Conservation (phyloP, 2,329 filamentous ascomycete genomes). For the Exophiala bonariae region DNA sequence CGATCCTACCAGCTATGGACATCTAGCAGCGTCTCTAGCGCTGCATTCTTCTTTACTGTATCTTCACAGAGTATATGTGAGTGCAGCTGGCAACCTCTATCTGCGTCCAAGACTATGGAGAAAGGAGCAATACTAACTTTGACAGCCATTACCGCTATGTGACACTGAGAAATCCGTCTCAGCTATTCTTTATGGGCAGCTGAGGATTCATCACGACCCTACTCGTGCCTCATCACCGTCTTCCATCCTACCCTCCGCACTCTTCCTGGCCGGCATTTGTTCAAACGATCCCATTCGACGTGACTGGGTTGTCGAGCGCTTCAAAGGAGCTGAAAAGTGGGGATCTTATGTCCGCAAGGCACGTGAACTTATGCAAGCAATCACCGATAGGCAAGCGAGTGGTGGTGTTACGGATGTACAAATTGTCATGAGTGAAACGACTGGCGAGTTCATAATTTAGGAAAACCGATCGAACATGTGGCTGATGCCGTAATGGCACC, state of each 20-base stretch:
- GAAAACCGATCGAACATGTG: background rate
- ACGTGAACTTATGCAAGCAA: background rate
- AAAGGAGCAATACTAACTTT: background rate
- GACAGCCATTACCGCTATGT: background rate
- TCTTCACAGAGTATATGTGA: background rate
- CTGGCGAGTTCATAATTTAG: background rate
- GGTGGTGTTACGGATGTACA: background rate
- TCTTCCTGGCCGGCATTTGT: background rate
- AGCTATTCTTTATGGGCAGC: background rate
- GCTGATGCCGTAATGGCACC: background rate
- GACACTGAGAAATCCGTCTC: background rate
- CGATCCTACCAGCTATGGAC: background rate
- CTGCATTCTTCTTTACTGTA: background rate
- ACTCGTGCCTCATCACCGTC: background rate
- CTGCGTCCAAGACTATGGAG: no score
- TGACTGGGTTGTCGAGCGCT: background rate
- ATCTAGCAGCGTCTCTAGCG: background rate
- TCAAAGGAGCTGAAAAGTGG: background rate
- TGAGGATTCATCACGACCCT: background rate
- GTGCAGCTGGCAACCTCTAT: background rate
- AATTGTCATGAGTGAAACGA: background rate
- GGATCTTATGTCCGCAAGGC: background rate
- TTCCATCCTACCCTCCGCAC: background rate
- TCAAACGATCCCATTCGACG: background rate
- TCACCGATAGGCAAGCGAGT: background rate